A percentile compares a stretch with the other conserved stretches of the same genome.
These are phyloP conservation scores for Apiospora pterosperma DNA, from an alignment of 2,329 filamentous ascomycete species.

Conservation along the genomic window DNA sequence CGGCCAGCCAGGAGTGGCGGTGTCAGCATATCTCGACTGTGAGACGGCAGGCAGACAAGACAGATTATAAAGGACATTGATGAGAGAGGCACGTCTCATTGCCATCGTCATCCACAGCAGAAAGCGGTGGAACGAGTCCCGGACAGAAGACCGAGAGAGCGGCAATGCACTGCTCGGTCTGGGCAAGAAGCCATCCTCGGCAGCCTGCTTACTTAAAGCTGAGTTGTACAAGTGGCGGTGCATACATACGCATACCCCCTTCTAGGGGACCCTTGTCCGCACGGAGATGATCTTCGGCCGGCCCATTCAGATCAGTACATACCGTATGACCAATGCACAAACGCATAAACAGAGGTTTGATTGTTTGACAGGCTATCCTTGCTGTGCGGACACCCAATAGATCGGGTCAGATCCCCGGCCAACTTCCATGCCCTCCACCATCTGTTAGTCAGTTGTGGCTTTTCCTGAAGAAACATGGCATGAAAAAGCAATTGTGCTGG, in stretches of 20 bases:
- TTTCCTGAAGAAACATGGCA: no score
- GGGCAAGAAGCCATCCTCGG: background rate
- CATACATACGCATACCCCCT: conserved; percentile 13
- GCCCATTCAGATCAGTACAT: background rate
- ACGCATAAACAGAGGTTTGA: no score
- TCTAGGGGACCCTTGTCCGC: background rate
- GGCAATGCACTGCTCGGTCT: background rate
- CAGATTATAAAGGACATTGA: no score
- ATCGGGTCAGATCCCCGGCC: no score
- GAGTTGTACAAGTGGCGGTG: conserved; percentile 24
- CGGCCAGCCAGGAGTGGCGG: background rate
- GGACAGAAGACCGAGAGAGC: background rate
- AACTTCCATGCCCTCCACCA: no score
- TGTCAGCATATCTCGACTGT: background rate
- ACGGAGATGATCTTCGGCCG: conserved; percentile 5
- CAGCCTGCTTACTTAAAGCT: no score
- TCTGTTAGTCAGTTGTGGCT: no score
- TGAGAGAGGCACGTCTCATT: background rate
- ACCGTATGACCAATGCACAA: no score
- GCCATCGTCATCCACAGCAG: background rate
- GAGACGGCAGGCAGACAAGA: no score
- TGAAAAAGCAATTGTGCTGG: no score
- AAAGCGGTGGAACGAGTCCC: background rate
- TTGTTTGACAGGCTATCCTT: no score
- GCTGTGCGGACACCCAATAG: no score